Base-by-base conservation (phyloP, 176 grass and related monocot species). In the Ensete ventricosum region DNA sequence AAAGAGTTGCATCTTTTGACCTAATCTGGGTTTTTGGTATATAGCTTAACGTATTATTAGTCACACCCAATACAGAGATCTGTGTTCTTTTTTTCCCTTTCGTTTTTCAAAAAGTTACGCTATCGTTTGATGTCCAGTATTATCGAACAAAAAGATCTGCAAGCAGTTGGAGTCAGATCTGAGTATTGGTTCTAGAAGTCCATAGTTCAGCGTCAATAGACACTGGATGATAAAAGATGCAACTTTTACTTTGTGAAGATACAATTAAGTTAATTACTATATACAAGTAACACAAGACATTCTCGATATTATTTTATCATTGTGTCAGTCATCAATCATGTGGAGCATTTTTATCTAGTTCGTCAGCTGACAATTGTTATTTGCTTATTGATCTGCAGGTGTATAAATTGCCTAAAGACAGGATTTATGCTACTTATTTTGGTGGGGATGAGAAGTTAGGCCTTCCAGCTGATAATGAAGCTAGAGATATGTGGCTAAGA, bases 351-450 rank as follows among this genome's bases (percentile, higher is more conserved):
- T 69, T 50, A 50, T 69, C 2, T n/a, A 2, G 27, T 16, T 69
- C 14, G 9, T 50, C 27, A 9, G 14, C 49, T 50, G 16, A 19
- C 48, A 73, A 62, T 65, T 78, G 54, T 54, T 72, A 80, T 25
- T 54, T 83, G 19, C 83, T 85, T 72, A 65, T 81, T 62, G 64
- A 2, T 81, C 67, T 71, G 52, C 81, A 99, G 95, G 90, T 91
- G 10, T 99, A 99, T 80, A 89, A 89, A 82, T 80, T 94, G 65
- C 95, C 95, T 12, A 85, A 84, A 34, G 90, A 99, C 68, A 91
- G 90, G 82, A 88, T 96, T 53, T 96, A 96, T 67, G 88, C 88
- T 10, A 96, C 92, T 62, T 96, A 96, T 75, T 96, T 96, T 84
- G 95, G 95, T 72, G 95, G 95, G 53, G 94, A 97, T 67, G 88